phyloP scores from a whole-genome alignment of 208 protist species.

The Crithidia expoeki region DNA sequence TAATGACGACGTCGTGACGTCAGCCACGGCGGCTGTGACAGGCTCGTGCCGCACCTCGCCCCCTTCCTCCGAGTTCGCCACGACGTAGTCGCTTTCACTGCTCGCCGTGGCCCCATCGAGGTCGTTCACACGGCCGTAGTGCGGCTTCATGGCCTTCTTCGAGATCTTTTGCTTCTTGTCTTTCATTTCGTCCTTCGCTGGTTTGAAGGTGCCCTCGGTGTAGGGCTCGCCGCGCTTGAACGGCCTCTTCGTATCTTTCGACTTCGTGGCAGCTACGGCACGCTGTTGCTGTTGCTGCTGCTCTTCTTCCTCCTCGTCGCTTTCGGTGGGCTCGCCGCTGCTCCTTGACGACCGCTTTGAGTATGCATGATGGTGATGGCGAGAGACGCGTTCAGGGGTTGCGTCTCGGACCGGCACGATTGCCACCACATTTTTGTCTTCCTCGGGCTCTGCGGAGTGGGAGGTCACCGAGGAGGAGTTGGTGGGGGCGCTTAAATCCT shows the following conservation, averaged over 20 bases:
- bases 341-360: constrained; percentile 2
- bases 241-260: constrained; percentile 5
- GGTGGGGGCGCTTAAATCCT: not conserved
- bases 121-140: constrained; percentile 19
- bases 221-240: constrained; percentile 36
- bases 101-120: constrained; percentile 15
- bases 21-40: constrained; percentile 7
- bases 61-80: too few species aligned
- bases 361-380: not conserved
- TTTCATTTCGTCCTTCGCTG: not conserved
- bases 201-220: constrained; percentile 41
- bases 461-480: not conserved
- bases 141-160: not conserved
- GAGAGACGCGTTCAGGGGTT: constrained; percentile 25
- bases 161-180: not conserved
- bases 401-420: constrained; percentile 1
- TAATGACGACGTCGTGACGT: constrained; percentile 12
- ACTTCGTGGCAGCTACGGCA: not conserved
- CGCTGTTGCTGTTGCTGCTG: not conserved
- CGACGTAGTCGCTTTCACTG: constrained; percentile 17
- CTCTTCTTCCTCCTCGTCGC: constrained; percentile 2
- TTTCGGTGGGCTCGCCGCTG: not conserved
- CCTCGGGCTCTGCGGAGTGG: not conserved
- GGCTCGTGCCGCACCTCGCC: constrained; percentile 36
- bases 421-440: not conserved